These are phyloP conservation scores for Euclidium syriacum DNA, from an alignment of 345 rosid species.

Conservation along the genomic window DNA sequence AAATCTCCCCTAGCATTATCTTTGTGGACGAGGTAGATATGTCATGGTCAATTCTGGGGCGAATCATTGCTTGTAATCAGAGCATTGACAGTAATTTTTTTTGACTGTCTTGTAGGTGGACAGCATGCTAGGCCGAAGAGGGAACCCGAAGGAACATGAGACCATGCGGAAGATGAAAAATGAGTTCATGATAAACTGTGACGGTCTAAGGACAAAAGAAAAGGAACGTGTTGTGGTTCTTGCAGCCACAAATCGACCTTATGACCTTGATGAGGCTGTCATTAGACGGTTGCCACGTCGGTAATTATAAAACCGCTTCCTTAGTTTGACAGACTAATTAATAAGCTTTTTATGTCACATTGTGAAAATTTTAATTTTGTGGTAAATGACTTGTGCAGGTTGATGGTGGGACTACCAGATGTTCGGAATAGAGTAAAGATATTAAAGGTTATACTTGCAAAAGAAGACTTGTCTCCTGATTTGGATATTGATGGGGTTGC, in stretches of 20 bases:
- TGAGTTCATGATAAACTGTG: slow-evolving; percentile 97
- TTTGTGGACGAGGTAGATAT: slow-evolving; percentile 87
- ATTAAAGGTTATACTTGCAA: slow-evolving; percentile 66
- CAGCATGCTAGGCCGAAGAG: slow-evolving; percentile 94
- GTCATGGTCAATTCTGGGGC: background rate
- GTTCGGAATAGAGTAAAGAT: slow-evolving; percentile 77
- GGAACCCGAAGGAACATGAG: slow-evolving; percentile 83
- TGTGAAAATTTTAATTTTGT: background rate
- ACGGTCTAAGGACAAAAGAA: slow-evolving; percentile 77
- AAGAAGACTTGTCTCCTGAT: slow-evolving; percentile 74
- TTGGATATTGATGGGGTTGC: slow-evolving; percentile 72
- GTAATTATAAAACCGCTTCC: slow-evolving; percentile 25
- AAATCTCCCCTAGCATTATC: slow-evolving; percentile 79
- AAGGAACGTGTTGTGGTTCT: slow-evolving; percentile 85
- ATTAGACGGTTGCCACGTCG: slow-evolving; percentile 86
- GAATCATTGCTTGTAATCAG: background rate
- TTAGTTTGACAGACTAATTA: no score
- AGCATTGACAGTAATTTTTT: background rate
- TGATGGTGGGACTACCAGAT: slow-evolving; percentile 91
- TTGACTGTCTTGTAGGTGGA: slow-evolving; percentile 63
- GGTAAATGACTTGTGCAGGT: slow-evolving; percentile 36
- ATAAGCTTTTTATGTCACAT: background rate
- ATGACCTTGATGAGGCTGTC: slow-evolving; percentile 97
- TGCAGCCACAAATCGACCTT: slow-evolving; percentile 94
- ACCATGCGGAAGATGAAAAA: slow-evolving; percentile 90